phyloP scores from a whole-genome alignment of 306 rosid genomes.

The Prunus mongolica region DNA sequence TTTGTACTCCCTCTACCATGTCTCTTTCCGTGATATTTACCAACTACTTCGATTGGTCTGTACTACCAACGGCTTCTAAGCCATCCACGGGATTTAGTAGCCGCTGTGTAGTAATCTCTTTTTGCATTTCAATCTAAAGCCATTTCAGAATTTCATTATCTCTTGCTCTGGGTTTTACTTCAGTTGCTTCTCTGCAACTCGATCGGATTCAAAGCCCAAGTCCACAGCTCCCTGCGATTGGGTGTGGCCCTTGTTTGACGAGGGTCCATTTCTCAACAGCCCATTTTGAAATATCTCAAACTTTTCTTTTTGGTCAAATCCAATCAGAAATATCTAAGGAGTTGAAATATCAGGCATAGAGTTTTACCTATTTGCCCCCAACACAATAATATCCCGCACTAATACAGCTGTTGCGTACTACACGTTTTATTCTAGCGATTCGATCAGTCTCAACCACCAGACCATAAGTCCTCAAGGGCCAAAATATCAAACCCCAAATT shows the following conservation, averaged over 20 bases:
- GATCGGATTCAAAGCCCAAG: neutral
- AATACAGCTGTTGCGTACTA: constrained; percentile 1
- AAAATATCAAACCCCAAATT: constrained; percentile 1
- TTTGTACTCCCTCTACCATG: too few species aligned
- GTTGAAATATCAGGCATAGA: neutral
- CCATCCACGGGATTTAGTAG: too few species aligned
- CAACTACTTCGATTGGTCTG: too few species aligned
- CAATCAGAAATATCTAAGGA: neutral
- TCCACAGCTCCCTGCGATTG: neutral
- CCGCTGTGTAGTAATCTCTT: too few species aligned
- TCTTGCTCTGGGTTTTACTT: too few species aligned
- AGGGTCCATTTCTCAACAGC: neutral
- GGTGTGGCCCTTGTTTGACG: neutral
- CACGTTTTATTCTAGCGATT: constrained; percentile 1
- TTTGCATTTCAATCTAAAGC: too few species aligned
- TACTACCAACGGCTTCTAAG: too few species aligned
- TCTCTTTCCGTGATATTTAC: too few species aligned
- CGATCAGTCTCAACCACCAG: constrained; percentile 11
- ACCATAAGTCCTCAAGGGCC: neutral
- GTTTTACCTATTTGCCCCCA: neutral
- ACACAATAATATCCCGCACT: neutral
- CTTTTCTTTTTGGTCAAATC: neutral
- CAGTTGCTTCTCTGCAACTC: neutral
- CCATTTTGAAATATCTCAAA: neutral
- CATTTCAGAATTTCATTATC: too few species aligned